phyloP scores from a whole-genome alignment of 306 rosid genomes.

The Ceratonia siliqua region DNA sequence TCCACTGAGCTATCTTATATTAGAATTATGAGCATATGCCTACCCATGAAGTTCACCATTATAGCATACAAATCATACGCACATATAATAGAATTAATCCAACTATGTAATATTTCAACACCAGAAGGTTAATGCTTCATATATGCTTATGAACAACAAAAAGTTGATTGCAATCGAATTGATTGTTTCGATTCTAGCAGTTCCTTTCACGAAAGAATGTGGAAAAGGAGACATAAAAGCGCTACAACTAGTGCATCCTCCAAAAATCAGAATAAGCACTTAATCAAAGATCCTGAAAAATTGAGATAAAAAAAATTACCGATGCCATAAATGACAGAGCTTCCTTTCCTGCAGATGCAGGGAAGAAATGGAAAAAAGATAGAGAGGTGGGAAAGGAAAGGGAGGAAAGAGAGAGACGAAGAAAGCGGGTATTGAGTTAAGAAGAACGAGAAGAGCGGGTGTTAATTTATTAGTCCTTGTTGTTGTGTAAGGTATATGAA shows the following conservation, averaged over 20 bases:
- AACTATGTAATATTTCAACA: background rate
- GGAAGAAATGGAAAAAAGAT: background rate
- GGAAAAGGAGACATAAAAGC: background rate
- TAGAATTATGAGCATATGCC: too few species aligned
- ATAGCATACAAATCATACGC: too few species aligned
- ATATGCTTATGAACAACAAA: background rate
- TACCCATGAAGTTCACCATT: background rate
- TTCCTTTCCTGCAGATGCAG: background rate
- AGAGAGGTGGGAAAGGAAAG: background rate
- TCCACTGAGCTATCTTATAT: background rate
- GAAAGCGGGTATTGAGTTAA: background rate
- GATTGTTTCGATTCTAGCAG: background rate
- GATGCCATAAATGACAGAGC: slow-evolving; percentile 45
- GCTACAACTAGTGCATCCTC: background rate
- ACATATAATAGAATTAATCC: background rate
- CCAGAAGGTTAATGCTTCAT: background rate
- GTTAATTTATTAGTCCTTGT: background rate
- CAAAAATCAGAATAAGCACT: background rate
- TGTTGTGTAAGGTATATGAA: too few species aligned
- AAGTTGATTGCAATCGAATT: background rate
- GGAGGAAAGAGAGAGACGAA: background rate
- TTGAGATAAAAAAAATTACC: slow-evolving; percentile 13
- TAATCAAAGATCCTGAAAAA: background rate
- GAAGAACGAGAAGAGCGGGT: background rate
- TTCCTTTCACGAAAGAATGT: background rate